Evolutionary conservation across 805 yeast genomes (phyloP), one percentile per base, ranked within the genome.

Genomic region (Pichia cabralensis): DNA sequence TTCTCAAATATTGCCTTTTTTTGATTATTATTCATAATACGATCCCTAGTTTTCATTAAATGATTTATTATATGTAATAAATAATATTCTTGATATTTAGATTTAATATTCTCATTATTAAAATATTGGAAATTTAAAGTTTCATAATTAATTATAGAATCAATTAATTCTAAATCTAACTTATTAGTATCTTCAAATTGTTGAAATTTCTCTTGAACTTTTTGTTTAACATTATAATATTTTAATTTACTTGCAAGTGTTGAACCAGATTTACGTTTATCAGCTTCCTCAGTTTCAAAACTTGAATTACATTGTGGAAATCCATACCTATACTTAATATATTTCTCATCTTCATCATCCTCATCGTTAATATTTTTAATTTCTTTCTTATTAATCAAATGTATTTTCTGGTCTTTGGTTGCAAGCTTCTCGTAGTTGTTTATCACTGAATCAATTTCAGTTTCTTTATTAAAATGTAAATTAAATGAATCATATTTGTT

Each of bases 11-110:
- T 52, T 24, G 64, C 72, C 39, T 64, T 65, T 45, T 73, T 74
- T 32, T 71, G 69, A 45, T 79, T 85, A 59, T 92, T 79, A 52
- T 80, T 81, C 46, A 89, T 47, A 13, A 89, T 71, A n/a, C 76
- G 61, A 55, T 86, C 96, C 50, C 96, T 70, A 0, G 96, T 84
- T 57, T 88, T 86, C 59, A 65, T 72, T 22, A 92, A 60, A 55
- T 89, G 98, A 49, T 92, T 89, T 35, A 86, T 53, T 5, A 71
- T 69, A 59, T 89, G 98, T 40, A 82, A 50, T 0, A 67, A 53
- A 55, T 82, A 82, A 23, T 82, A 54, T 40, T 72, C 73, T 49
- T 76, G 73, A 49, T 86, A 72, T 6, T 38, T 45, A 3, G 33
- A 22, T 24, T 44, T 45, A 5, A 56, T 20, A 26, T 62, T 62